Base-by-base conservation (phyloP, 1,284 basidiomycete genomes). In the Bondarzewia mesenterica region DNA sequence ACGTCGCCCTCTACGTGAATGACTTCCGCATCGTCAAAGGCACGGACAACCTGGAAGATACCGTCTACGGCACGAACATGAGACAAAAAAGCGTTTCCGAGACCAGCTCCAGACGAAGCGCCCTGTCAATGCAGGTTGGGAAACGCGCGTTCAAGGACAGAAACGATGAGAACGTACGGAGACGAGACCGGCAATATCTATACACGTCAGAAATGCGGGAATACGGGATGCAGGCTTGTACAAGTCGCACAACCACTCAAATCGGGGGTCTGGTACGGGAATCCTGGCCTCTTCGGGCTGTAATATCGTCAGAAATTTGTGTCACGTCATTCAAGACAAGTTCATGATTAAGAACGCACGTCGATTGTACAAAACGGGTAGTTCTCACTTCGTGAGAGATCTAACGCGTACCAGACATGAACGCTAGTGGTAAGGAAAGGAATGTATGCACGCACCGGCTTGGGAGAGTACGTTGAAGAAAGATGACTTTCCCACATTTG, bases 1-100 rank as follows among this genome's bases (percentile, higher is more conserved):
- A 99, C 93, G 57, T 99, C 96, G 47, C 96, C 96, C 69, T 99
- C 96, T 59, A 99, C 96, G 69, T 99, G 96, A 58, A 92, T 98
- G 64, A 99, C 93, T 63, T 99, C 96, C 32, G 93, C 89, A 61
- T 99, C 96, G 63, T 98, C 95, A 64, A 99, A 99, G 6, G 94
- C 93, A 58, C 96, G 90, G 49, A 99, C 85, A 54, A 98, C 86
- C 68, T 99, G 96, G 78, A 99, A 99, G 66, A 99, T 99, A 63
- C 96, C 96, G 65, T 99, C 96, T 54, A 99, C 96, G 21, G 95
- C 89, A 52, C 96, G 88, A 44, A 99, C 95, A 67, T 99, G 93
- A 27, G 92, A 93, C 69, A 99, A 73, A 78, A 99, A 99, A 39
- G 93, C 85, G 66, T 99, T 99, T 42, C 96, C 96, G 43, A 99